Conservation (phyloP, 345 rosid species). For the Moricandia arvensis region DNA sequence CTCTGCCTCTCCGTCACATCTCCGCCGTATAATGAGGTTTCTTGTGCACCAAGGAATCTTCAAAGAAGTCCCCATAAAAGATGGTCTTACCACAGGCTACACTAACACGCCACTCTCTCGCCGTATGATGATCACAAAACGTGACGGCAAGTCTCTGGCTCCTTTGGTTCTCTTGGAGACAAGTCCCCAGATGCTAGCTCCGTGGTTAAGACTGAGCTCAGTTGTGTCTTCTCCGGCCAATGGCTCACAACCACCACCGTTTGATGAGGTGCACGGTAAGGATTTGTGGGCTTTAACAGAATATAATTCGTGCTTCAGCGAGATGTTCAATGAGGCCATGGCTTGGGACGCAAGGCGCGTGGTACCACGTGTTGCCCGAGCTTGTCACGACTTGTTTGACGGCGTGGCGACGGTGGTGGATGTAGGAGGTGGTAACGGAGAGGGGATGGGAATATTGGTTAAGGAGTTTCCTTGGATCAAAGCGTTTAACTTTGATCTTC, state of each 20-base stretch:
- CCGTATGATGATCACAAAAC: slow-evolving; percentile 36
- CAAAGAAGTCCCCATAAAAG: no score
- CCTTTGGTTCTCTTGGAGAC: slow-evolving; percentile 44
- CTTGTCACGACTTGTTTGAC: no score
- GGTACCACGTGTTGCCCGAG: no score
- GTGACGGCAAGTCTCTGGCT: slow-evolving; percentile 46
- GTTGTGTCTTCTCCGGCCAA: slow-evolving; percentile 30
- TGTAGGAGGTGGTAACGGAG: no score
- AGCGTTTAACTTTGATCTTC: no score
- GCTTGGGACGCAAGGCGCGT: no score
- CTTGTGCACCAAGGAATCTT: no score
- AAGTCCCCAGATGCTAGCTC: slow-evolving; percentile 53
- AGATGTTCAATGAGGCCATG: slow-evolving; percentile 35
- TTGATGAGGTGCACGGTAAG: slow-evolving; percentile 48
- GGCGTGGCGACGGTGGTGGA: no score
- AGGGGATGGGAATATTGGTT: no score
- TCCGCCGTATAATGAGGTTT: slow-evolving; percentile 40
- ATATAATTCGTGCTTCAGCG: slow-evolving; percentile 38
- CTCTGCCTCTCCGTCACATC: slow-evolving; percentile 48
- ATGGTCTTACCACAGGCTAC: no score
- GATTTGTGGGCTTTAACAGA: slow-evolving; percentile 51
- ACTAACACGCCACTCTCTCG: slow-evolving; percentile 47
- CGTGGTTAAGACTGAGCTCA: slow-evolving; percentile 56
- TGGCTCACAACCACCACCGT: slow-evolving; percentile 35
- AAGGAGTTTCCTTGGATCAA: no score